phyloP scores from a whole-genome alignment of 352 stramenopile genomes.

The Pythium vanterpoolii region DNA sequence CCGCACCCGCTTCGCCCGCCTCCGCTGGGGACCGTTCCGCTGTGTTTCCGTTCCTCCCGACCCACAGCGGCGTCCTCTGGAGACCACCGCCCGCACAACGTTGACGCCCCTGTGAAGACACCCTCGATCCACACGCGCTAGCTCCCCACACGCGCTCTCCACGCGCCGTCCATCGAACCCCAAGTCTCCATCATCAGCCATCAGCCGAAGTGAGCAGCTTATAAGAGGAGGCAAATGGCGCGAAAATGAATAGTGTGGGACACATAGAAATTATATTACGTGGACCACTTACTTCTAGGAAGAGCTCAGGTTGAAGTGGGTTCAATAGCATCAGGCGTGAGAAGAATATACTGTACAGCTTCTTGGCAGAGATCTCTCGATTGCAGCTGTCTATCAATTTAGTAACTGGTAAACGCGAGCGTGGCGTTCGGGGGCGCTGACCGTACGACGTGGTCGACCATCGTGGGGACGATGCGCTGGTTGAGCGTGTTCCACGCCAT shows the following conservation, averaged over 20 bases:
- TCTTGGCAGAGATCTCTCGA: background rate
- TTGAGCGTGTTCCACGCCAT: constrained; percentile 74
- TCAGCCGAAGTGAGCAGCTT: background rate
- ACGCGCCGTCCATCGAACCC: background rate
- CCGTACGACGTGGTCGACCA: constrained; percentile 57
- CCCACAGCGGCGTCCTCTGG: background rate
- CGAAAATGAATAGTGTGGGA: constrained; percentile 4
- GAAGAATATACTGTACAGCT: background rate
- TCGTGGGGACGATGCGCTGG: constrained; percentile 63
- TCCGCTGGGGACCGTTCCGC: too few relatives aligned
- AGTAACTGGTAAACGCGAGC: constrained; percentile 55
- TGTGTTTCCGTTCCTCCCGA: background rate
- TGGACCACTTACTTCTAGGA: background rate
- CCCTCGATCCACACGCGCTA: background rate
- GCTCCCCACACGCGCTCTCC: background rate
- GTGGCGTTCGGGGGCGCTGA: constrained; percentile 40
- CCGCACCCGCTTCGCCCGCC: background rate
- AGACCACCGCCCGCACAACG: background rate
- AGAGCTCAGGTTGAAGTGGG: background rate
- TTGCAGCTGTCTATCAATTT: background rate
- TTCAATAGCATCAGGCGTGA: background rate
- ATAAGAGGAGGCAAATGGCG: background rate
- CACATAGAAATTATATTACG: background rate
- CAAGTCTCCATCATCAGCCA: background rate
- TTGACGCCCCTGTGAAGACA: background rate